phyloP scores from a whole-genome alignment of 345 rosid species.

The Linum trigynum region DNA sequence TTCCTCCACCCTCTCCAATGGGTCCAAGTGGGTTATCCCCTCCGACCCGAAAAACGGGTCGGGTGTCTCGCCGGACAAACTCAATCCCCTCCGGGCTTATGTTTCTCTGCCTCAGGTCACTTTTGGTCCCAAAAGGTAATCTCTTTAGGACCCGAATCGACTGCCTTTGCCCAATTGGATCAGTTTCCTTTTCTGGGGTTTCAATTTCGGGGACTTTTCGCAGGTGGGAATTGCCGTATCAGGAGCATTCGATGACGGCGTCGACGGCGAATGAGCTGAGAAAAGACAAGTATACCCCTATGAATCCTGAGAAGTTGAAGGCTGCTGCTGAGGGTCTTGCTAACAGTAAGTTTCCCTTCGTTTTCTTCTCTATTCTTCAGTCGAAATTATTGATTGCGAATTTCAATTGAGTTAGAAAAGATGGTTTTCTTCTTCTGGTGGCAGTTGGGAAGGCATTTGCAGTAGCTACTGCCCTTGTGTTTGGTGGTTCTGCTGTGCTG shows the following conservation, averaged over 20 bases:
- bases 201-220: constrained; percentile 8
- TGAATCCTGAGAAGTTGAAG: constrained; percentile 65
- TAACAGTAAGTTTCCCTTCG: constrained; percentile 31
- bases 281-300: constrained; percentile 41
- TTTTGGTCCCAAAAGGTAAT: constrained; percentile 78
- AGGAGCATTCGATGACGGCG: constrained; percentile 38
- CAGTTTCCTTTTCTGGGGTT: background rate
- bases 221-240: constrained; percentile 69
- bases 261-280: constrained; percentile 79
- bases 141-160: background rate
- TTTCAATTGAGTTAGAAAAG: background rate
- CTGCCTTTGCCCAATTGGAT: background rate
- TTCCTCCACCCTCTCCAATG: constrained; percentile 53
- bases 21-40: constrained; percentile 65
- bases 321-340: constrained; percentile 86
- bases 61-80: constrained; percentile 39
- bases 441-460: constrained; percentile 85
- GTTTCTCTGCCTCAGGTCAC: constrained; percentile 82
- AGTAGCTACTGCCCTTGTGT: constrained; percentile 57
- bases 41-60: constrained; percentile 24
- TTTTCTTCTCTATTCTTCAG: background rate
- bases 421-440: background rate
- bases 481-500: constrained; percentile 57
- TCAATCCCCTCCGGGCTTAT: constrained; percentile 82
- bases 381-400: background rate